Evolutionary conservation across 2,329 filamentous ascomycete genomes (phyloP), one percentile per base, ranked within the genome.

Genomic region (Aureobasidium sp.): DNA sequence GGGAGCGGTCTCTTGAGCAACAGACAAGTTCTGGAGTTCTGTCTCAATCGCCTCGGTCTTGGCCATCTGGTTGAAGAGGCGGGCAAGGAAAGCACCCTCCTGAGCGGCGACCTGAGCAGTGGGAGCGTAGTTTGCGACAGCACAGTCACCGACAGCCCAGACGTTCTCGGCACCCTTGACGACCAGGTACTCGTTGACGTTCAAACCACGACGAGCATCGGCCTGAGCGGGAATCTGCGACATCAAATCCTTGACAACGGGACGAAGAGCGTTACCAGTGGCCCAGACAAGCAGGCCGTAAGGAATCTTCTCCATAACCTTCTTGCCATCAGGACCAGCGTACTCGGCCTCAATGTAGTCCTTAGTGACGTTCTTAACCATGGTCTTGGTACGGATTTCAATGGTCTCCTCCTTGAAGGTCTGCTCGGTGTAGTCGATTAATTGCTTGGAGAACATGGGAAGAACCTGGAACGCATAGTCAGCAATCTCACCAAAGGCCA

Each of bases 401-500:
- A 99, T 99, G 73, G 91, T 92, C 78, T 99, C 94, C 81, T 99
- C 94, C 79, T 96, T 94, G 81, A 99, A 95, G 50, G 93, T 97
- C 77, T 92, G 93, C 80, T 99, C 94, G 69, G 94, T 99, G 82
- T 99, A 99, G 72, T 99, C 94, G 73, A 99, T 97, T 72, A 99
- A 82, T 77, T 96, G 91, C 84, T 97, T 97, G 75, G 91, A 96
- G 83, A 99, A 99, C 83, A 92, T 96, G 70, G 94, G 94, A 67
- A 99, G 84, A 58, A 96, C 79, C 76, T 77, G 58, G 27, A 5
- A 34, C 30, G 5, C 16, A 16, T 44, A 61, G 13, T 61, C n/a
- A 66, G 65, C 45, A 64, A 49, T n/a, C 36, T 11, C 5, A 25
- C 2, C 16, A 47, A 8, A 10, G 27, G 42, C 4, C n/a, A 32